phyloP scores from a whole-genome alignment of 768 basidiomycete species.

The Calocybe cyanea region DNA sequence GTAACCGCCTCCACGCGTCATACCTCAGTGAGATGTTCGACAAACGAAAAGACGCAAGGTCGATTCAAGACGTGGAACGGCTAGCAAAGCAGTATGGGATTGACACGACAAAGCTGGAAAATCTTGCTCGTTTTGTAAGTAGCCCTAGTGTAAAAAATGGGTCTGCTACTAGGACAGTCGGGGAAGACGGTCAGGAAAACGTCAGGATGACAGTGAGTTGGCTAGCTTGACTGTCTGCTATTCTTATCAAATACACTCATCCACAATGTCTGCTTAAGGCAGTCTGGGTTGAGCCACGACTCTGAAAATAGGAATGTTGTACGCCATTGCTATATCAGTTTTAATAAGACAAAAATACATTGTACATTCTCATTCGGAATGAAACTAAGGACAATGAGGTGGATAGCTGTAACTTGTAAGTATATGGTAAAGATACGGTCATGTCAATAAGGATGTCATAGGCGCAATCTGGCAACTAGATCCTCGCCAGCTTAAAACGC shows the following conservation, averaged over 20 bases:
- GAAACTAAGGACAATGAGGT: too few relatives aligned
- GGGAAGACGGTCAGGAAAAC: constrained; percentile 55
- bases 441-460: too few relatives aligned
- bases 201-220: constrained; percentile 47
- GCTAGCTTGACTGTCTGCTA: too few relatives aligned
- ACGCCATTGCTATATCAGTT: not conserved
- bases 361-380: too few relatives aligned
- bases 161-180: constrained; percentile 37
- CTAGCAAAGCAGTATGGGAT: constrained; percentile 54
- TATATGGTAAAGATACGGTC: too few relatives aligned
- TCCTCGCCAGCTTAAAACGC: constrained; percentile 25
- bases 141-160: constrained; percentile 57
- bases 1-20: constrained; percentile 53
- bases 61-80: constrained; percentile 38
- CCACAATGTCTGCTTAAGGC: too few relatives aligned
- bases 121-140: constrained; percentile 53
- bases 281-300: too few relatives aligned
- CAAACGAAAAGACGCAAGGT: constrained; percentile 48
- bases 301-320: not conserved
- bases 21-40: constrained; percentile 58
- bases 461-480: too few relatives aligned
- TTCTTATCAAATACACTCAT: too few relatives aligned
- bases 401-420: too few relatives aligned
- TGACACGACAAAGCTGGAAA: constrained; percentile 48
- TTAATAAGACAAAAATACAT: too few relatives aligned